Conservation (phyloP, 345 rosid genomes). For the Brassica juncea region DNA sequence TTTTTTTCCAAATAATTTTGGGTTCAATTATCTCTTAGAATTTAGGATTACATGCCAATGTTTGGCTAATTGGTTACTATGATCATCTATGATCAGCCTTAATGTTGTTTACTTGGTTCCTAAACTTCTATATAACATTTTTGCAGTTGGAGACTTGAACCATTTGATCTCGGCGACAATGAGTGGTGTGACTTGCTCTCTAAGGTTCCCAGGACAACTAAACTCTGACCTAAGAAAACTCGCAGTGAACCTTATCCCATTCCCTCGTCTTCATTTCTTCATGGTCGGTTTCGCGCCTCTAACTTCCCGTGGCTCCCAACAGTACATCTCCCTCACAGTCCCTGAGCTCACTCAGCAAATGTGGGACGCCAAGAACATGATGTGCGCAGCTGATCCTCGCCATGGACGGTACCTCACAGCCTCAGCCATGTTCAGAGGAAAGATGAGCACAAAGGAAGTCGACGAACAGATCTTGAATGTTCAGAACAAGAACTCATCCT, state of each 20-base stretch:
- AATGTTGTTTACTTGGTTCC: neutral
- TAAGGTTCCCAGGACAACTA: conserved; percentile 95
- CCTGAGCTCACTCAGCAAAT: too few relatives aligned
- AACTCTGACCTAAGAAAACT: conserved; percentile 91
- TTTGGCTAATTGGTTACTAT: too few relatives aligned
- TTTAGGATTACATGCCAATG: too few relatives aligned
- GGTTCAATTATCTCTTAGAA: too few relatives aligned
- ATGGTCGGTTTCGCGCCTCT: too few relatives aligned
- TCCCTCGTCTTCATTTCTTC: conserved; percentile 70
- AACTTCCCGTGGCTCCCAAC: conserved; percentile 58
- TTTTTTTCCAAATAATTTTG: too few relatives aligned
- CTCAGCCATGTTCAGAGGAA: conserved; percentile 95
- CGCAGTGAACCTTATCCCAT: conserved; percentile 92
- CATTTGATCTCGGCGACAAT: conserved; percentile 92
- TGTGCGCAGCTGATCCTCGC: too few relatives aligned
- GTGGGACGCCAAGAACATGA: too few relatives aligned
- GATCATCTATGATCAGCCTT: too few relatives aligned
- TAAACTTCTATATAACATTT: neutral
- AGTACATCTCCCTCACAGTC: conserved; percentile 54
- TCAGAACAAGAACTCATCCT: conserved; percentile 38
- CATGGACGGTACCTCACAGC: conserved; percentile 41
- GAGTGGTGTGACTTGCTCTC: conserved; percentile 96
- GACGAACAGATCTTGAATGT: too few relatives aligned
- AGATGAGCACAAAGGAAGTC: conserved; percentile 57
- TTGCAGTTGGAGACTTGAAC: conserved; percentile 9